These are phyloP conservation scores for Fomitopsis betulina DNA, from an alignment of 1,284 basidiomycete species.

Conservation along the genomic window DNA sequence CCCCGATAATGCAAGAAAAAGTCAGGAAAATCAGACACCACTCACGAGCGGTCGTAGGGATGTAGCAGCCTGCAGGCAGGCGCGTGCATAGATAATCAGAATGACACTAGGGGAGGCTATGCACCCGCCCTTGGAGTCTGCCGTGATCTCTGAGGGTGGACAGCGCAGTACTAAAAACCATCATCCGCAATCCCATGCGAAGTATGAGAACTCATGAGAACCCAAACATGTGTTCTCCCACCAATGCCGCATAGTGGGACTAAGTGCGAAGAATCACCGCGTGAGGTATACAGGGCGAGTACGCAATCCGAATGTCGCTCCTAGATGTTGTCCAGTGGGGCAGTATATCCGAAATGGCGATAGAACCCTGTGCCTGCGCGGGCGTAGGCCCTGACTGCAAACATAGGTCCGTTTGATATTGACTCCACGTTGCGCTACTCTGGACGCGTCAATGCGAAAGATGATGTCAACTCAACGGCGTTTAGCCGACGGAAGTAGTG, in stretches of 20 bases:
- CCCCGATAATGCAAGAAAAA: background rate
- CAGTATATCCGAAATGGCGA: background rate
- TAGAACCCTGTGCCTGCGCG: background rate
- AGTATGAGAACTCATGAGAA: background rate
- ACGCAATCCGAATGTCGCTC: background rate
- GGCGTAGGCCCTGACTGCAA: background rate
- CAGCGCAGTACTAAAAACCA: background rate
- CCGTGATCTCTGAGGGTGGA: background rate
- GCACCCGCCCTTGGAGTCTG: slow-evolving; percentile 5
- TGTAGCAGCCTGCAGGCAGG: background rate
- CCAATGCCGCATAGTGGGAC: background rate
- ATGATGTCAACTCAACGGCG: background rate
- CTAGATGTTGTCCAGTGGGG: background rate
- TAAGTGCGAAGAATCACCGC: background rate
- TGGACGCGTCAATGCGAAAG: background rate
- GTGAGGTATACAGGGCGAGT: background rate
- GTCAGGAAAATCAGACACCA: background rate
- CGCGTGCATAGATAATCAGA: slow-evolving; percentile 1
- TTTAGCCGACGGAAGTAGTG: background rate
- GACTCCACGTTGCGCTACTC: background rate
- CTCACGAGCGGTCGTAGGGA: background rate
- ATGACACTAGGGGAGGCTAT: background rate
- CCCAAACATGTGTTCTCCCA: background rate
- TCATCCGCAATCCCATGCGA: background rate
- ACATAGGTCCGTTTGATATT: background rate